Percentiles rank a stretch among this genome's conserved stretches.
Evolutionary conservation across 1,284 basidiomycete genomes (phyloP).

Genomic region (Austroboletus olivaceoglutinosus): DNA sequence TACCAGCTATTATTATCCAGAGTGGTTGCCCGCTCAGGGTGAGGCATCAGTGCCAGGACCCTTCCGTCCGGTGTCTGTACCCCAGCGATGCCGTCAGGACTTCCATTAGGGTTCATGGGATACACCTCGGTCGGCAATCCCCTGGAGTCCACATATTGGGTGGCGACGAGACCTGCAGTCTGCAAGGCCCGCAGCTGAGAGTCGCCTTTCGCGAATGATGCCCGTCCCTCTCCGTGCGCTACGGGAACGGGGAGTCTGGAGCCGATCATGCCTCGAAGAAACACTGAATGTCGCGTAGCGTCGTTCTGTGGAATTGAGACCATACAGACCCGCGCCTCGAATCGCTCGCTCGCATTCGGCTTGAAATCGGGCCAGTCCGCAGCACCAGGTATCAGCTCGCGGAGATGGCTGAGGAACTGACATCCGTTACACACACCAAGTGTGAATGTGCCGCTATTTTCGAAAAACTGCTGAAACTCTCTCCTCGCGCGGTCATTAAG

Average conservation of each 20-base stretch:
- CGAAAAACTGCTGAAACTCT: slow-evolving; percentile 84
- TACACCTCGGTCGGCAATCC: slow-evolving; percentile 72
- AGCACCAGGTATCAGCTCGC: slow-evolving; percentile 85
- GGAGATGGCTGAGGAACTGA: slow-evolving; percentile 91
- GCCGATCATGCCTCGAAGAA: slow-evolving; percentile 86
- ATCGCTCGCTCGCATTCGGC: slow-evolving; percentile 84
- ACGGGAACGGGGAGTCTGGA: slow-evolving; percentile 89
- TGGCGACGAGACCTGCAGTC: slow-evolving; percentile 54
- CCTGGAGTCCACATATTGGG: slow-evolving; percentile 75
- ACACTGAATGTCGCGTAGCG: slow-evolving; percentile 67
- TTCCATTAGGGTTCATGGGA: slow-evolving; percentile 96
- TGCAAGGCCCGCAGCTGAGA: slow-evolving; percentile 45
- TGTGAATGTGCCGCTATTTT: slow-evolving; percentile 78
- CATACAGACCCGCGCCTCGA: slow-evolving; percentile 84
- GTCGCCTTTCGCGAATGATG: slow-evolving; percentile 55
- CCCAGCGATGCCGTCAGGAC: slow-evolving; percentile 83
- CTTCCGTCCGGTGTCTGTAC: slow-evolving; percentile 85
- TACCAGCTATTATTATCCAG: slow-evolving; percentile 88
- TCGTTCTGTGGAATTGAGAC: slow-evolving; percentile 70
- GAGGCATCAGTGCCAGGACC: slow-evolving; percentile 95
- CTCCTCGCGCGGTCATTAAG: slow-evolving; percentile 72
- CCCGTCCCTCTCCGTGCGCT: slow-evolving; percentile 95
- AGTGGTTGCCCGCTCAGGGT: slow-evolving; percentile 80
- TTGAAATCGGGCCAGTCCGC: slow-evolving; percentile 90
- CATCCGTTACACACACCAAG: slow-evolving; percentile 98